These are phyloP conservation scores for Aspergillus japonicus DNA, from an alignment of 2,329 filamentous ascomycete species.

Conservation along the genomic window DNA sequence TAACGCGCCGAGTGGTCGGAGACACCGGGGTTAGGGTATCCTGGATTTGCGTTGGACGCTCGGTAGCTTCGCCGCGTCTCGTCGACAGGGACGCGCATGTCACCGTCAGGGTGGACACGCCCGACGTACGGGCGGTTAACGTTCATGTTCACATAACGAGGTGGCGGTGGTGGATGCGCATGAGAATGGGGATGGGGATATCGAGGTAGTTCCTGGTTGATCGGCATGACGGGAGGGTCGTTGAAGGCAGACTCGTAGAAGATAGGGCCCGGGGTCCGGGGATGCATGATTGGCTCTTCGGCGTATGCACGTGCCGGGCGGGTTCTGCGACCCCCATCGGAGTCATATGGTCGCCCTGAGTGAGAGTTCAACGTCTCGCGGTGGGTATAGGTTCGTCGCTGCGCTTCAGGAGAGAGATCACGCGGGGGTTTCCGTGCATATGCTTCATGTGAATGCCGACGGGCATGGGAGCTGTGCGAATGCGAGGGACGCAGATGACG, in stretches of 20 bases:
- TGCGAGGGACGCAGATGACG: constrained; percentile 14
- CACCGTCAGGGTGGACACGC: constrained; percentile 26
- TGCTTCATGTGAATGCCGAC: constrained; percentile 40
- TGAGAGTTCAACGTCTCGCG: constrained; percentile 9
- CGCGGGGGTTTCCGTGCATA: constrained; percentile 31
- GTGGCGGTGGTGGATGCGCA: not conserved
- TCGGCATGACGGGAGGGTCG: constrained; percentile 13
- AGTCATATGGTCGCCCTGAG: constrained; percentile 19
- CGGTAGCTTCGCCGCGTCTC: constrained; percentile 28
- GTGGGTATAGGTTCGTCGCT: constrained; percentile 10
- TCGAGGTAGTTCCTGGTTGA: constrained; percentile 11
- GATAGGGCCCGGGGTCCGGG: constrained; percentile 6
- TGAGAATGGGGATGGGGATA: constrained; percentile 17
- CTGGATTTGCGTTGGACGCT: constrained; percentile 15
- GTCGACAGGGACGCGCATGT: constrained; percentile 17
- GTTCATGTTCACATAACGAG: constrained; percentile 10
- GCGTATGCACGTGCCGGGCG: constrained; percentile 13
- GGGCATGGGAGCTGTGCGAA: constrained; percentile 23
- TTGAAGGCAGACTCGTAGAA: constrained; percentile 19
- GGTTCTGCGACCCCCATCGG: constrained; percentile 18
- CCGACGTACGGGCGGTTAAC: constrained; percentile 15
- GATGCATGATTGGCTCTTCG: constrained; percentile 16
- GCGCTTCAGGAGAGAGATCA: constrained; percentile 28
- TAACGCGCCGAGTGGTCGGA: not conserved
- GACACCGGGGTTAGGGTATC: not conserved